Base-by-base conservation (phyloP, 495 filamentous ascomycete species). In the Astrocystis sublimbata region DNA sequence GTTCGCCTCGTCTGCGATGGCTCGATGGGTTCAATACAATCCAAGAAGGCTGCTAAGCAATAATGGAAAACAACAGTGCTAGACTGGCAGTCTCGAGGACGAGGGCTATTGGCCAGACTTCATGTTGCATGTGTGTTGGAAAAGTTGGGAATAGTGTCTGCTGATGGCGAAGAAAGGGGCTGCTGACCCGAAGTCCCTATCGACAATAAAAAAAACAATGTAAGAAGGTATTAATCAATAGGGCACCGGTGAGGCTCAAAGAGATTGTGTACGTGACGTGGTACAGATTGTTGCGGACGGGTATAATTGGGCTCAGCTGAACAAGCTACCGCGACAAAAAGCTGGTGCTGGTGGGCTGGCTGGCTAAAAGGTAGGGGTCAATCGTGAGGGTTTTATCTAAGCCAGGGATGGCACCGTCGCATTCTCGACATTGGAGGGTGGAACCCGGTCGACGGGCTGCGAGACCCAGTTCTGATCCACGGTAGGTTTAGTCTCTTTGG, bases 281-380 rank as follows among this genome's bases (percentile, higher is more conserved):
- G n/a, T 19, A 19, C 13, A 45, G 9, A 40, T 31, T 24, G 40
- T 33, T 9, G 28, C 26, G 40, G 21, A 40, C 54, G 54, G 54
- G 40, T 54, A 54, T 26, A 57, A 40, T 19, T 57, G 38, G 54
- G 52, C 52, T 41, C 36, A 36, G 52, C 35, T 42, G 19, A 21
- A 9, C 28, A 9, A 17, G 3, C 23, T 47, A 31, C 28, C 12
- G n/a, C 19, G 31, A n/a, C 28, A 50, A 33, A 13, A 50, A 31
- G 26, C 47, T 31, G 17, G 15, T 33, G 47, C 15, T 50, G 47
- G 31, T 50, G 43, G 23, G 49, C n/a, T n/a, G n/a, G n/a, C n/a
- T n/a, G n/a, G n/a, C n/a, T n/a, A n/a, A n/a, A n/a, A n/a, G n/a
- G n/a, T n/a, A n/a, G n/a, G n/a, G n/a, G n/a, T n/a, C n/a, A n/a